A percentile compares a stretch with the other conserved stretches of the same genome.
Conservation (phyloP, 108 stramenopile genomes). For the Bacterosira constricta region DNA sequence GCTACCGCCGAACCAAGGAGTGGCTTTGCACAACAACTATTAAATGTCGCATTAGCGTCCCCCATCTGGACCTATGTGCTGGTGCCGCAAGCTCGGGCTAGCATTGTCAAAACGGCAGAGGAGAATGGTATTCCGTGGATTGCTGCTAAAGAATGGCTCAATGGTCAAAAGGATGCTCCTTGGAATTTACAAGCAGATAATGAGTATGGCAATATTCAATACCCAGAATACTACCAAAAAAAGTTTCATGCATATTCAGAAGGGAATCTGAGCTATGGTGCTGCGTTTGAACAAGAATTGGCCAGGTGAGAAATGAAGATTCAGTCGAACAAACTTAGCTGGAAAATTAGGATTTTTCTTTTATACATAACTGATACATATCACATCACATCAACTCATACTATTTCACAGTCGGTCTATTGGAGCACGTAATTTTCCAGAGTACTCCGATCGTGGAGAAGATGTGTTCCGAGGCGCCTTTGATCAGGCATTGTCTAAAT, state of each 20-base stretch:
- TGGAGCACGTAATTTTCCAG: constrained; percentile 82
- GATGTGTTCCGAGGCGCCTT: constrained; percentile 79
- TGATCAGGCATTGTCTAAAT: constrained; percentile 57
- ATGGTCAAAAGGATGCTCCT: constrained; percentile 40
- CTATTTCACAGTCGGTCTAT: constrained; percentile 61
- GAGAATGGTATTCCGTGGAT: constrained; percentile 78
- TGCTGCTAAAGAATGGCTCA: constrained; percentile 57
- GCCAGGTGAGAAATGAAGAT: constrained; percentile 33
- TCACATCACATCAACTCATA: not conserved
- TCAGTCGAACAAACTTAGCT: too few relatives aligned
- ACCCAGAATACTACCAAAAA: constrained; percentile 57
- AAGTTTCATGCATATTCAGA: constrained; percentile 79
- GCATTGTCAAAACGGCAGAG: constrained; percentile 75
- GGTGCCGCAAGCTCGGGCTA: constrained; percentile 77
- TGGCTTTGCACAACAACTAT: constrained; percentile 61
- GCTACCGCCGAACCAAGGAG: constrained; percentile 50
- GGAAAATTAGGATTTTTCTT: not conserved
- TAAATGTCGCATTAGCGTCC: constrained; percentile 62
- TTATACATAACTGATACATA: not conserved
- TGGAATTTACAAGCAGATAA: constrained; percentile 18
- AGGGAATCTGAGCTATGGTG: constrained; percentile 78
- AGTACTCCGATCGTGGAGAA: constrained; percentile 65
- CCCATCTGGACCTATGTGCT: constrained; percentile 77
- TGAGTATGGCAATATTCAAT: constrained; percentile 22
- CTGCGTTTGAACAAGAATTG: constrained; percentile 81